phyloP scores from a whole-genome alignment of 2,329 filamentous ascomycete species.

The Sphaerostilbella broomeana region DNA sequence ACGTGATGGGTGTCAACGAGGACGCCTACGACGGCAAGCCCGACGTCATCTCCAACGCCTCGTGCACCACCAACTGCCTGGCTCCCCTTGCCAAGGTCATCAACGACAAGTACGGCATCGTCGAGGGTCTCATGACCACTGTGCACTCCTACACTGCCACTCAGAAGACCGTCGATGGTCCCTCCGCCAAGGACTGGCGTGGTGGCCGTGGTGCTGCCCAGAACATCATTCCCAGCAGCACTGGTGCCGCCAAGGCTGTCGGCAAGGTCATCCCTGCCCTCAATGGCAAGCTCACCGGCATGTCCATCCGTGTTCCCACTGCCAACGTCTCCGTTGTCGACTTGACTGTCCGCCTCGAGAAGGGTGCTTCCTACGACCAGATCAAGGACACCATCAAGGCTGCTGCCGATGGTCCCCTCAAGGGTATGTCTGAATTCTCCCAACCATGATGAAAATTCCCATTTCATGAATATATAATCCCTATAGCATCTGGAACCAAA shows the following conservation, averaged over 20 bases:
- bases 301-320: conserved; percentile 98
- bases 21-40: conserved; percentile 84
- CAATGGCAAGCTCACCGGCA: conserved; percentile 99
- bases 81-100: conserved; percentile 98
- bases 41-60: conserved; percentile 96
- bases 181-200: conserved; percentile 98
- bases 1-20: conserved; percentile 99
- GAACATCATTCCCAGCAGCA: conserved; percentile 99
- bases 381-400: conserved; percentile 92
- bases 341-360: conserved; percentile 89
- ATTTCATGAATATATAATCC: background rate
- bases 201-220: conserved; percentile 97
- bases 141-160: conserved; percentile 99
- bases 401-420: conserved; percentile 74
- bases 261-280: conserved; percentile 98
- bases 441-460: too few relatives aligned
- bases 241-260: conserved; percentile 98
- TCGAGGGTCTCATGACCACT: conserved; percentile 99
- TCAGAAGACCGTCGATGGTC: conserved; percentile 98
- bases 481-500: too few relatives aligned
- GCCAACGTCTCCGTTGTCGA: conserved; percentile 99
- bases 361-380: conserved; percentile 77
- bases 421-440: conserved; percentile 58
- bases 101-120: conserved; percentile 94
- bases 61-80: conserved; percentile 99